These are phyloP conservation scores for Backusella tuberculispora DNA, from an alignment of 192 early-diverging fungal genomes.

Conservation along the genomic window DNA sequence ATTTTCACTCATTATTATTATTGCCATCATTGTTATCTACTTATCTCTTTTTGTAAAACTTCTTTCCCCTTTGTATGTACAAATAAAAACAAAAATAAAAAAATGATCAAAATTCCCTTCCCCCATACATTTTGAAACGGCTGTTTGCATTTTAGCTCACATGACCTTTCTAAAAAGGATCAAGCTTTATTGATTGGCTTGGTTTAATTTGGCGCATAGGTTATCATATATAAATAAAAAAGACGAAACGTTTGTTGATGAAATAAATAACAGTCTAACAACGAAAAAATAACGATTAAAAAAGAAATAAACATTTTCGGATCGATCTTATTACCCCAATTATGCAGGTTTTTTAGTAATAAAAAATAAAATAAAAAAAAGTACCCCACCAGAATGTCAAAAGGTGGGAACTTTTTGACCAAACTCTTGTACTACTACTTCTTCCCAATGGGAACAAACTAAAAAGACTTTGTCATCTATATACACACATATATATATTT, in stretches of 20 bases:
- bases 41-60: conserved; percentile 1
- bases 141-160: conserved; percentile 1
- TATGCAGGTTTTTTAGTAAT: background rate
- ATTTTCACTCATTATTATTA: conserved; percentile 3
- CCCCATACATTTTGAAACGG: conserved; percentile 12
- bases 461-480: background rate
- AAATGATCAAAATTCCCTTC: background rate
- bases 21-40: background rate
- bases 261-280: too few species aligned
- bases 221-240: background rate
- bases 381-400: background rate
- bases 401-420: background rate
- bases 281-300: background rate
- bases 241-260: background rate
- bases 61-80: background rate
- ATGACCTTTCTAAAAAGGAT: conserved; percentile 4
- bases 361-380: background rate
- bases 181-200: background rate
- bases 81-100: background rate
- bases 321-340: conserved; percentile 2
- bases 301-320: background rate
- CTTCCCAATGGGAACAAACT: background rate
- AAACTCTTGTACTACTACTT: background rate
- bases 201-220: background rate
- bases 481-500: too few species aligned